These are phyloP conservation scores for Xylaria sp. DNA, from an alignment of 2,329 filamentous ascomycete species.

Conservation along the genomic window DNA sequence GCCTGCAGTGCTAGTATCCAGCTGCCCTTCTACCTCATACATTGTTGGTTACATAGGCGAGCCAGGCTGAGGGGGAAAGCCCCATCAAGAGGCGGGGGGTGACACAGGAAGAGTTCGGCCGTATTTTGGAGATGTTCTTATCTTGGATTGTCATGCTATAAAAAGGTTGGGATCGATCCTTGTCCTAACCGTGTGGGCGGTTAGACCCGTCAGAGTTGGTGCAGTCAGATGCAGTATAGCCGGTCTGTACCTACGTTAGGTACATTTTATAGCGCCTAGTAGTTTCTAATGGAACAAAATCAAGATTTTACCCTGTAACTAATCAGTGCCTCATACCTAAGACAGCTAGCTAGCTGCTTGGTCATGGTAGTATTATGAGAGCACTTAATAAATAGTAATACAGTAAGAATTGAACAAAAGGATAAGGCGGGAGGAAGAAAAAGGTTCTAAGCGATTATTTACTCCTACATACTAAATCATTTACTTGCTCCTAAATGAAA, in stretches of 20 bases:
- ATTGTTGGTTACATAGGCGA: neutral
- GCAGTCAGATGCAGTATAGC: too few relatives aligned
- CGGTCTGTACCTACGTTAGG: too few relatives aligned
- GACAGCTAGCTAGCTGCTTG: too few relatives aligned
- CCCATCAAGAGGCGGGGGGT: neutral
- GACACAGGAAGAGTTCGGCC: neutral
- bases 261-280: too few relatives aligned
- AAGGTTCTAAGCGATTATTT: too few relatives aligned
- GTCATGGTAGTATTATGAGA: neutral
- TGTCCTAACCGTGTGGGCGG: neutral
- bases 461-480: neutral
- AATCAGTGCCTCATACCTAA: neutral
- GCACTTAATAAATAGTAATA: neutral
- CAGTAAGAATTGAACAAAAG: neutral
- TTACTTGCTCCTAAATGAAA: neutral
- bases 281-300: too few relatives aligned
- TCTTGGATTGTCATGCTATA: neutral
- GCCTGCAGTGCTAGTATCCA: too few relatives aligned
- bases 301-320: neutral
- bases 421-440: neutral
- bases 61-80: neutral
- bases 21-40: neutral
- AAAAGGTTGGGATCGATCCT: neutral
- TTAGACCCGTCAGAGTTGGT: neutral
- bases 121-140: constrained; percentile 2